These are phyloP conservation scores for Sindora glabra DNA, from an alignment of 306 rosid species.

Conservation along the genomic window DNA sequence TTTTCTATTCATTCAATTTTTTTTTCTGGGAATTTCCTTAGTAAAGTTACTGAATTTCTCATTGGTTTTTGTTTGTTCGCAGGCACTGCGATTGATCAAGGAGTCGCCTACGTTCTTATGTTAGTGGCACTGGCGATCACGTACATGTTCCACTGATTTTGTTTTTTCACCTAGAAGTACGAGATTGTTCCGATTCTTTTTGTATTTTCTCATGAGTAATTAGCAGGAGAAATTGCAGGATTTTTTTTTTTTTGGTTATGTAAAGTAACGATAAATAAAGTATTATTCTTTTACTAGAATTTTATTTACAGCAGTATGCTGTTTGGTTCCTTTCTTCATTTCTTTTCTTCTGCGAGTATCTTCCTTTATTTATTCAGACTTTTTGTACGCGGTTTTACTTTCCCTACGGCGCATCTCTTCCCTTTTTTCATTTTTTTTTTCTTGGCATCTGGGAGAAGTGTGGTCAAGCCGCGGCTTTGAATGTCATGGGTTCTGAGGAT, in stretches of 20 bases:
- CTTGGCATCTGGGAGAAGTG: too few species aligned
- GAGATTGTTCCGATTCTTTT: background rate
- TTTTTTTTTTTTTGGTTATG: slow-evolving; percentile 7
- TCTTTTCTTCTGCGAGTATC: background rate
- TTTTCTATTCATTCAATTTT: background rate
- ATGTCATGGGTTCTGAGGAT: too few species aligned
- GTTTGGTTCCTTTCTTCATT: background rate
- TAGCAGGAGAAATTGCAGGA: slow-evolving; percentile 1
- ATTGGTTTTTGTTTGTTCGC: background rate
- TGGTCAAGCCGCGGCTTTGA: too few species aligned
- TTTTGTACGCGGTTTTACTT: slow-evolving; percentile 12
- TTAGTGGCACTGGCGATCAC: slow-evolving; percentile 58
- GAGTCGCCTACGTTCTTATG: slow-evolving; percentile 56
- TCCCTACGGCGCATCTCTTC: too few species aligned
- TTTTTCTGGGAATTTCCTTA: background rate
- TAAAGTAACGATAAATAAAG: slow-evolving; percentile 14
- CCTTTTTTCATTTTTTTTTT: too few species aligned
- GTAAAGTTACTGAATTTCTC: background rate
- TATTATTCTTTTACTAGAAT: background rate
- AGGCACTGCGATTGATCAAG: slow-evolving; percentile 69
- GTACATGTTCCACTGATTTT: slow-evolving; percentile 46
- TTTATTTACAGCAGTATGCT: background rate
- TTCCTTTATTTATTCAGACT: background rate
- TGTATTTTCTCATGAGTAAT: slow-evolving; percentile 12
- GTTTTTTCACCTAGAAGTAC: too few species aligned